phyloP scores from a whole-genome alignment of 108 stramenopile genomes.

The Cyclotella kingstonii region DNA sequence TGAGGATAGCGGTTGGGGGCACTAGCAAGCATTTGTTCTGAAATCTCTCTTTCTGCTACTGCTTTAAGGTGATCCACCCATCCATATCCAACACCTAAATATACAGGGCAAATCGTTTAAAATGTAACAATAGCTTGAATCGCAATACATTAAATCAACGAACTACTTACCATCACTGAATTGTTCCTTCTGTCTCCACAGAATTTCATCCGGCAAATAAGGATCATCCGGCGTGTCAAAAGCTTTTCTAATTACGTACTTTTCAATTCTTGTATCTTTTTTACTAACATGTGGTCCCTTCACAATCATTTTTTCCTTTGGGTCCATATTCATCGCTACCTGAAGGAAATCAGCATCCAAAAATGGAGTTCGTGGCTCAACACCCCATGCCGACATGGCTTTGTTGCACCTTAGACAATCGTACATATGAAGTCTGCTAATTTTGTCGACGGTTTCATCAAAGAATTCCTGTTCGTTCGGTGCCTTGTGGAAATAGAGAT shows the following conservation, averaged over 20 bases:
- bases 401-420: slow-evolving; percentile 99
- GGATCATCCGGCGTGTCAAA: slow-evolving; percentile 99
- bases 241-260: slow-evolving; percentile 96
- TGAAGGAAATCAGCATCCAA: slow-evolving; percentile 96
- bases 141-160: neutral
- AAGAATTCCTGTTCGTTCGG: slow-evolving; percentile 95
- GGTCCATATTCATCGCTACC: slow-evolving; percentile 94
- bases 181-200: slow-evolving; percentile 99
- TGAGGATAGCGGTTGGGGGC: slow-evolving; percentile 93
- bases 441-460: slow-evolving; percentile 95
- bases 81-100: slow-evolving; percentile 92
- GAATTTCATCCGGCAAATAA: slow-evolving; percentile 94
- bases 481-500: slow-evolving; percentile 99
- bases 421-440: slow-evolving; percentile 93
- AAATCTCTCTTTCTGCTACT: slow-evolving; percentile 87
- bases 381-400: slow-evolving; percentile 97
- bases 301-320: slow-evolving; percentile 93
- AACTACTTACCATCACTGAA: slow-evolving; percentile 92
- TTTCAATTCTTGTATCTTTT: slow-evolving; percentile 90
- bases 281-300: slow-evolving; percentile 70
- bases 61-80: slow-evolving; percentile 96
- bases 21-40: slow-evolving; percentile 91
- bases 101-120: neutral
- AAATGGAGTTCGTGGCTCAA: slow-evolving; percentile 97
- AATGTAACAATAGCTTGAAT: neutral